These are phyloP conservation scores for Globisporangium acanthophoron DNA, from an alignment of 352 stramenopile genomes.

Conservation along the genomic window DNA sequence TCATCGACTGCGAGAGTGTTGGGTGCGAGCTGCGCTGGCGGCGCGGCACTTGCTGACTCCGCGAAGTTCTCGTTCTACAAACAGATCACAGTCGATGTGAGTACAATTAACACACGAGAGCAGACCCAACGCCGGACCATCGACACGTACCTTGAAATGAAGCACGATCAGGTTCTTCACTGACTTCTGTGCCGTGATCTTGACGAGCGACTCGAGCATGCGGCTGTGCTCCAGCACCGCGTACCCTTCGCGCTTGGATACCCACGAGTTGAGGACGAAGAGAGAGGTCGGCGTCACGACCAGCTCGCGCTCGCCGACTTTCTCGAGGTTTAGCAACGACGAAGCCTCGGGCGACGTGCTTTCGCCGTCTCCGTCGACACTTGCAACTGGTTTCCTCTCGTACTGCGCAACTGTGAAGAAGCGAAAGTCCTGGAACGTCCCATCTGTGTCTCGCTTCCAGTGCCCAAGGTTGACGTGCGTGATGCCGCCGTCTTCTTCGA, in stretches of 20 bases:
- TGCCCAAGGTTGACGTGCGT: constrained; percentile 37
- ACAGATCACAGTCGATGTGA: not conserved
- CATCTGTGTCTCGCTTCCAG: constrained; percentile 34
- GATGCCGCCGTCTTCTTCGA: constrained; percentile 15
- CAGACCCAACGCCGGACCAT: not conserved
- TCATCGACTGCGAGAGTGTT: not conserved
- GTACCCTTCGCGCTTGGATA: constrained; percentile 32
- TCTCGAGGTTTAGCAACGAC: constrained; percentile 7
- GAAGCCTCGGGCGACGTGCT: not conserved
- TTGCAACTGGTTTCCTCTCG: not conserved
- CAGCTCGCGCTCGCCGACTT: constrained; percentile 57
- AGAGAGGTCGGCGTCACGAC: constrained; percentile 54
- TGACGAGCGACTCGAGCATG: constrained; percentile 40
- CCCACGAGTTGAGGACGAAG: constrained; percentile 40
- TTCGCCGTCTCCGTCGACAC: not conserved
- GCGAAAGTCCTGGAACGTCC: constrained; percentile 34
- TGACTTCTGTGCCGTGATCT: constrained; percentile 51
- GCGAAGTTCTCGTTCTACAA: constrained; percentile 5
- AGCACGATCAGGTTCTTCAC: constrained; percentile 67
- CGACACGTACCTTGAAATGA: constrained; percentile 54
- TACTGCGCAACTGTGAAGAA: constrained; percentile 44
- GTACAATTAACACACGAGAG: not conserved
- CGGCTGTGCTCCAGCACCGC: constrained; percentile 59
- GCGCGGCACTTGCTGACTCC: not conserved
- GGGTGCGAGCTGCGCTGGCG: not conserved